phyloP scores from a whole-genome alignment of 2,329 filamentous ascomycete genomes.

The Fusarium fujikuroi region DNA sequence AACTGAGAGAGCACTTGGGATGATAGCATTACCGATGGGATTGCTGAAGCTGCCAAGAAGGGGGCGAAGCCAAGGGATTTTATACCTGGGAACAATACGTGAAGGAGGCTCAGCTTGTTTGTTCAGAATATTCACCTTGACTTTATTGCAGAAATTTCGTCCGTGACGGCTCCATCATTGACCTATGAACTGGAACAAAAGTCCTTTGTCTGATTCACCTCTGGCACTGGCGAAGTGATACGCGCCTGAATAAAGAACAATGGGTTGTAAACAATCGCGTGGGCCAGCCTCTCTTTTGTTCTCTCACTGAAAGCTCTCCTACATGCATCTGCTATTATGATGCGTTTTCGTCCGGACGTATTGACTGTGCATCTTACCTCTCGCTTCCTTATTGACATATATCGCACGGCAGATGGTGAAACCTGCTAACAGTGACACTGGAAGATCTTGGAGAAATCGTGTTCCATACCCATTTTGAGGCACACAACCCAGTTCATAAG shows the following conservation, averaged over 20 bases:
- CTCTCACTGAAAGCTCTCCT: too few species aligned
- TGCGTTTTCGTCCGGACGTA: rapidly evolving
- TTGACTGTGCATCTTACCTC: background rate
- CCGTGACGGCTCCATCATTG: background rate
- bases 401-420: background rate
- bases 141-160: background rate
- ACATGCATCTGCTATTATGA: background rate
- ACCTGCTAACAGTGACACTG: background rate
- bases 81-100: background rate
- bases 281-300: background rate
- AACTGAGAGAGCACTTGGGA: too few species aligned
- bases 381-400: background rate
- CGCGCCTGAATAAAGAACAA: background rate
- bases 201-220: background rate
- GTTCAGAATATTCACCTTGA: background rate
- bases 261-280: rapidly evolving
- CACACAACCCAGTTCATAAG: background rate
- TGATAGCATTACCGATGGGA: background rate
- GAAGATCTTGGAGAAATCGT: background rate
- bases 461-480: rapidly evolving
- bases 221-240: too few species aligned
- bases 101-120: background rate
- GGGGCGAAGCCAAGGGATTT: background rate
- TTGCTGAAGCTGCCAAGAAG: background rate
- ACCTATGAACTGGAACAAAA: background rate